Conservation (phyloP, 805 yeast genomes). For the Candida chilensis region DNA sequence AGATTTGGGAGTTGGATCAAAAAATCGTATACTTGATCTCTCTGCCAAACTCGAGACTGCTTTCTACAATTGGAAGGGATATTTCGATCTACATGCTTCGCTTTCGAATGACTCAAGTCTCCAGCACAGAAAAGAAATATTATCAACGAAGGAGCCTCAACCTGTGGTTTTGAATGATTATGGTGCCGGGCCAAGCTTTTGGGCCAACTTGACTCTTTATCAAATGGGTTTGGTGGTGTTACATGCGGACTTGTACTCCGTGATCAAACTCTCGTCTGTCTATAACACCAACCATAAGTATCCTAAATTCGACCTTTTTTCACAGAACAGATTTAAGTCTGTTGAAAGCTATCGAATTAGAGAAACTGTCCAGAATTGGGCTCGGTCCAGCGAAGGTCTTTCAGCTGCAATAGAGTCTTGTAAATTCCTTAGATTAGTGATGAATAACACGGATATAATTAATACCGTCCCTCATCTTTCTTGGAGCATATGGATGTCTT, state of each 20-base stretch:
- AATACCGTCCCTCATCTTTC: conserved; percentile 1
- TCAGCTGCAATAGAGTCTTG: conserved; percentile 4
- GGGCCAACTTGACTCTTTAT: conserved; percentile 7
- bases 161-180: conserved; percentile 5
- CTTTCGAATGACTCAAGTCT: conserved; percentile 1
- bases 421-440: conserved; percentile 4
- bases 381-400: conserved; percentile 5
- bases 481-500: conserved; percentile 1
- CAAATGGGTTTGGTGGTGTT: conserved; percentile 3
- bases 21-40: conserved; percentile 4
- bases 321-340: neutral
- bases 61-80: conserved; percentile 7
- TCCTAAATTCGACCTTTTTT: neutral
- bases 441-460: conserved; percentile 2
- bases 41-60: conserved; percentile 3
- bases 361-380: conserved; percentile 5
- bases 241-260: conserved; percentile 4
- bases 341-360: conserved; percentile 3
- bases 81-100: conserved; percentile 6
- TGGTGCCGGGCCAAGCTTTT: conserved; percentile 5
- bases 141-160: neutral
- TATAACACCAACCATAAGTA: conserved; percentile 1
- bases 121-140: neutral
- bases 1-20: conserved; percentile 6
- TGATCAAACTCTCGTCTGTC: conserved; percentile 3